Evolutionary conservation across 2,329 filamentous ascomycete genomes (phyloP).

Genomic region (Bipolaris sorokiniana): DNA sequence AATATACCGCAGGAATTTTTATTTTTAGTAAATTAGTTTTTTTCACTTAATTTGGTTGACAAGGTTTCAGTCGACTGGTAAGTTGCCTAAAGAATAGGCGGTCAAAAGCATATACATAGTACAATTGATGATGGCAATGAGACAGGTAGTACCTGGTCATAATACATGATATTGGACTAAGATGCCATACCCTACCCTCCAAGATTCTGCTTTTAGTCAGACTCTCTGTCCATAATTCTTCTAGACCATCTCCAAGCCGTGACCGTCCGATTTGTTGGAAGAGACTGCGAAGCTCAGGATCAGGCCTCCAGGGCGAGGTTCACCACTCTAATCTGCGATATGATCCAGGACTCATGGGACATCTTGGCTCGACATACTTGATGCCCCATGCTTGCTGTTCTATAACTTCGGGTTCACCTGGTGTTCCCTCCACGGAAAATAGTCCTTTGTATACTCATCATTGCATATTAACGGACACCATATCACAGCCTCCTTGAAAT

Average conservation of each 20-base stretch:
- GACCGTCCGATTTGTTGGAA: neutral
- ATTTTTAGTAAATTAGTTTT: too few species aligned
- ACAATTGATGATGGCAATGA: too few species aligned
- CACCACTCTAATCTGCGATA: neutral
- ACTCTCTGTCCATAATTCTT: neutral
- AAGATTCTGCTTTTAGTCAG: neutral
- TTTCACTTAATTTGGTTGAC: too few species aligned
- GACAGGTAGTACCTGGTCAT: too few species aligned
- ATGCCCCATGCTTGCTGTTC: neutral
- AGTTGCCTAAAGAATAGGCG: too few species aligned
- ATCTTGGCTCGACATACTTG: neutral
- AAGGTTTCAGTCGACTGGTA: too few species aligned
- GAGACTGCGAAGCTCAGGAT: neutral
- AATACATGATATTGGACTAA: too few species aligned
- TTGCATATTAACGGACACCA: neutral
- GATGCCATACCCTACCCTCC: too few species aligned
- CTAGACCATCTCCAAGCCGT: neutral
- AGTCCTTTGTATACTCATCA: too few species aligned
- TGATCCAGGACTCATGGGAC: neutral
- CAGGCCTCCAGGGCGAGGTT: neutral
- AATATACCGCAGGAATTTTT: neutral
- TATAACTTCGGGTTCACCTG: too few species aligned
- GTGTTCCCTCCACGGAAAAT: too few species aligned
- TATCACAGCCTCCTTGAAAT: neutral
- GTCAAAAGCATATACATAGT: too few species aligned